phyloP scores from a whole-genome alignment of 2,329 filamentous ascomycete species.

The Mycogone perniciosa region DNA sequence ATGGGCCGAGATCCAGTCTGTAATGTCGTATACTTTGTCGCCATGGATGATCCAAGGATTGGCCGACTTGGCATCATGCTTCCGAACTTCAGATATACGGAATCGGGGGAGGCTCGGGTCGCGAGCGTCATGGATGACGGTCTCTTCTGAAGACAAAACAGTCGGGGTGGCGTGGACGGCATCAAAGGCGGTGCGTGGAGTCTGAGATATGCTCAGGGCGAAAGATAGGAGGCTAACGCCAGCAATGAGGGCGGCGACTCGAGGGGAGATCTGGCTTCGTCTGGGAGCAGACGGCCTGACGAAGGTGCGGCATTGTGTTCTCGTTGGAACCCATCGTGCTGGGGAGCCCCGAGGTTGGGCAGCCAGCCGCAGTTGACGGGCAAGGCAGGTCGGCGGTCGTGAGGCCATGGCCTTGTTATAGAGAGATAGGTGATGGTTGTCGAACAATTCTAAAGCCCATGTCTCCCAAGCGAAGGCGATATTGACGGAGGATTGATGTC shows the following conservation, averaged over 20 bases:
- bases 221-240: slow-evolving; percentile 7
- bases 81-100: slow-evolving; percentile 44
- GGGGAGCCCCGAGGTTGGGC: neutral
- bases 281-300: slow-evolving; percentile 1
- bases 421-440: neutral
- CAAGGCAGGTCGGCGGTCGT: neutral
- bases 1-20: slow-evolving; percentile 59
- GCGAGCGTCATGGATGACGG: slow-evolving; percentile 1
- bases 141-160: neutral
- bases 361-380: slow-evolving; percentile 2
- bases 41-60: slow-evolving; percentile 59
- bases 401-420: slow-evolving; percentile 4
- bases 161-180: slow-evolving; percentile 3
- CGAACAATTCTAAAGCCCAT: neutral
- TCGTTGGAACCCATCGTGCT: neutral
- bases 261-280: neutral
- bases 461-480: neutral
- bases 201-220: slow-evolving; percentile 4
- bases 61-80: slow-evolving; percentile 46
- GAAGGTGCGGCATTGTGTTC: slow-evolving; percentile 1
- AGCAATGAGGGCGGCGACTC: slow-evolving; percentile 7
- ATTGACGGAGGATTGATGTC: neutral
- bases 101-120: slow-evolving; percentile 42
- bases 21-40: slow-evolving; percentile 64
- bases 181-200: slow-evolving; percentile 6